These are phyloP conservation scores for Pelargonium australe DNA, from an alignment of 441 rosid species.

Conservation along the genomic window DNA sequence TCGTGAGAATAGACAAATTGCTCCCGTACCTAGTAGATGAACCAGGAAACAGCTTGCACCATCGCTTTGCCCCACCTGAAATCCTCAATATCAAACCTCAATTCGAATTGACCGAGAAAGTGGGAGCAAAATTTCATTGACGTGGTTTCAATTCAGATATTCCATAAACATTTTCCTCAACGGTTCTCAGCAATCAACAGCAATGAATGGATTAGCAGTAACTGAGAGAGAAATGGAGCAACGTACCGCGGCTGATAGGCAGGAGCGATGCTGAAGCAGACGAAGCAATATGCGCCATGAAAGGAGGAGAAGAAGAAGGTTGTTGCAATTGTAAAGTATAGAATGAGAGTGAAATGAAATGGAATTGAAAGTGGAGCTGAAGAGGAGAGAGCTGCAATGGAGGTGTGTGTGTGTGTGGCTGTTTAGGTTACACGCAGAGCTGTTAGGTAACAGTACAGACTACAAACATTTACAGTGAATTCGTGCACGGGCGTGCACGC, in stretches of 20 bases:
- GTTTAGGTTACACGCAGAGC: background rate
- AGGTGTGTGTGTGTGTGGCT: background rate
- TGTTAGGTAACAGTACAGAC: too few relatives aligned
- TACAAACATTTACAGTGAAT: too few relatives aligned
- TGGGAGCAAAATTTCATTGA: background rate
- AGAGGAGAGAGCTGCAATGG: background rate
- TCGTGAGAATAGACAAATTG: conserved; percentile 19
- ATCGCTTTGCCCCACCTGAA: conserved; percentile 34
- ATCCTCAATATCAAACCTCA: conserved; percentile 23
- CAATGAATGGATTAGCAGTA: background rate
- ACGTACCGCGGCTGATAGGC: conserved; percentile 28
- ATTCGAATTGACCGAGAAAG: conserved; percentile 11
- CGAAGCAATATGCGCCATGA: conserved; percentile 23
- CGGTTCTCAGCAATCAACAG: too few relatives aligned
- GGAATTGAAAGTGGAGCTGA: conserved; percentile 5
- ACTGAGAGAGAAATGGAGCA: too few relatives aligned
- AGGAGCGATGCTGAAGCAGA: conserved; percentile 31
- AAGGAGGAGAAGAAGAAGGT: background rate
- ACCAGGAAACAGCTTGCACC: conserved; percentile 27
- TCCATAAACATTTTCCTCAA: too few relatives aligned
- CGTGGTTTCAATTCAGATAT: conserved; percentile 1
- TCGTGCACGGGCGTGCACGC: too few relatives aligned
- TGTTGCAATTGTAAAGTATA: background rate
- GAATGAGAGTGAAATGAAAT: background rate
- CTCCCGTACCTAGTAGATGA: conserved; percentile 28